Conservation (phyloP, 306 rosid genomes). For the Vigna radiata region DNA sequence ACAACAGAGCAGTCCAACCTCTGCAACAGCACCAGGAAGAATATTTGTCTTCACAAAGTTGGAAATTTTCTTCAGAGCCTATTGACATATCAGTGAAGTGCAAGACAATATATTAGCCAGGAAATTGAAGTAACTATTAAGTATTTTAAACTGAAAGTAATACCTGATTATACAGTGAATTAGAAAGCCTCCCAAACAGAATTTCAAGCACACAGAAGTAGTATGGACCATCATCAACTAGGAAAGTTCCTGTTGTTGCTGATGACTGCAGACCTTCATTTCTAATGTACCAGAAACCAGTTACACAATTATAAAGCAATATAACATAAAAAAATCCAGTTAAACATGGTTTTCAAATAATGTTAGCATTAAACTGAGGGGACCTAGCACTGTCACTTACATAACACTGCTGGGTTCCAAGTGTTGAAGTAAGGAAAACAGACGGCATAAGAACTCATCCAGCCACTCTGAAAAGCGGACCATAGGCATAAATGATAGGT, state of each 20-base stretch:
- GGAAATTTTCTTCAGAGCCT: slow-evolving; percentile 96
- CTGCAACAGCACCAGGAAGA: slow-evolving; percentile 97
- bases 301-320: slow-evolving; percentile 36
- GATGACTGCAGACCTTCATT: slow-evolving; percentile 92
- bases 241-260: slow-evolving; percentile 92
- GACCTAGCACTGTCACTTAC: slow-evolving; percentile 60
- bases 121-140: slow-evolving; percentile 27
- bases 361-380: slow-evolving; percentile 34
- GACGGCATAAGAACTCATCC: slow-evolving; percentile 97
- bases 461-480: slow-evolving; percentile 94
- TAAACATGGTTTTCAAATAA: slow-evolving; percentile 22
- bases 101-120: slow-evolving; percentile 32
- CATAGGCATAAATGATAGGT: slow-evolving; percentile 81
- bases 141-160: slow-evolving; percentile 35
- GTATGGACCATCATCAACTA: slow-evolving; percentile 97
- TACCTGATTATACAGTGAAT: slow-evolving; percentile 84
- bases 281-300: slow-evolving; percentile 63
- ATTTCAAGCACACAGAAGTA: slow-evolving; percentile 95
- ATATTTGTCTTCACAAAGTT: slow-evolving; percentile 96
- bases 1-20: slow-evolving; percentile 98
- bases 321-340: slow-evolving; percentile 38
- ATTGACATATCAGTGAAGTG: slow-evolving; percentile 44
- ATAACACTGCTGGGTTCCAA: slow-evolving; percentile 92
- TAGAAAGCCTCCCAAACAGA: slow-evolving; percentile 91
- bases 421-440: slow-evolving; percentile 90